Conservation (phyloP, 306 rosid genomes). For the Citrullus amarus region DNA sequence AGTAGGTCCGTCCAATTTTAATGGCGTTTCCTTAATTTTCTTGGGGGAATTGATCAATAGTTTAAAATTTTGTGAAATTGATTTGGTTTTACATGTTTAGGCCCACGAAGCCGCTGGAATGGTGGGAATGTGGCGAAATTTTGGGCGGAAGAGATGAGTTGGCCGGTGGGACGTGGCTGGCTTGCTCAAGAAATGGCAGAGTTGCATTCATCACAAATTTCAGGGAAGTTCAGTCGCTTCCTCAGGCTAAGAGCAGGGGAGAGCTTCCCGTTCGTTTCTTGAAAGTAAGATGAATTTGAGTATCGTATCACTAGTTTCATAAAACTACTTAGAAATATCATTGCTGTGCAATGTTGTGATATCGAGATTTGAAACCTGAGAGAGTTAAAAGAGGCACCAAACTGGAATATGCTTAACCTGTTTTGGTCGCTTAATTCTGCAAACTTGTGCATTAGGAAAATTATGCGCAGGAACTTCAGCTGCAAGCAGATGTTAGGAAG, state of each 20-base stretch:
- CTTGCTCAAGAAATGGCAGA: slow-evolving; percentile 36
- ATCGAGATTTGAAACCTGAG: not conserved
- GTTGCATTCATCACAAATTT: slow-evolving; percentile 65
- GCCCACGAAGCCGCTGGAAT: slow-evolving; percentile 40
- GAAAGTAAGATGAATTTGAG: slow-evolving; percentile 25
- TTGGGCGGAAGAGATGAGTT: slow-evolving; percentile 59
- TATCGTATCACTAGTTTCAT: not conserved
- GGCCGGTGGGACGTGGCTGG: slow-evolving; percentile 81
- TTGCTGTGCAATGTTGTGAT: not conserved
- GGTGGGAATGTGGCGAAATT: slow-evolving; percentile 51
- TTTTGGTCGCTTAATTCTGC: not conserved
- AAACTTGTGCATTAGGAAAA: not conserved
- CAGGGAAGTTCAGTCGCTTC: slow-evolving; percentile 36
- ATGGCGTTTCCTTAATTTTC: not conserved
- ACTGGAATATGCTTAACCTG: not conserved
- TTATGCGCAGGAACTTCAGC: too few relatives aligned
- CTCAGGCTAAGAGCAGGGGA: slow-evolving; percentile 53
- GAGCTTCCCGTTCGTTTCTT: slow-evolving; percentile 54
- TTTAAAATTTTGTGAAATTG: not conserved
- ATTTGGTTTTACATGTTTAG: slow-evolving; percentile 15
- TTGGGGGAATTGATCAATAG: not conserved
- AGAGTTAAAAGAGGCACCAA: not conserved
- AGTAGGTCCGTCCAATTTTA: slow-evolving; percentile 28
- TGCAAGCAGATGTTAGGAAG: not conserved
- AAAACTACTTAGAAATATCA: not conserved